Evolutionary conservation across 148 eudicot species (phyloP).

Genomic region (Amaranthus hypochondriacus): DNA sequence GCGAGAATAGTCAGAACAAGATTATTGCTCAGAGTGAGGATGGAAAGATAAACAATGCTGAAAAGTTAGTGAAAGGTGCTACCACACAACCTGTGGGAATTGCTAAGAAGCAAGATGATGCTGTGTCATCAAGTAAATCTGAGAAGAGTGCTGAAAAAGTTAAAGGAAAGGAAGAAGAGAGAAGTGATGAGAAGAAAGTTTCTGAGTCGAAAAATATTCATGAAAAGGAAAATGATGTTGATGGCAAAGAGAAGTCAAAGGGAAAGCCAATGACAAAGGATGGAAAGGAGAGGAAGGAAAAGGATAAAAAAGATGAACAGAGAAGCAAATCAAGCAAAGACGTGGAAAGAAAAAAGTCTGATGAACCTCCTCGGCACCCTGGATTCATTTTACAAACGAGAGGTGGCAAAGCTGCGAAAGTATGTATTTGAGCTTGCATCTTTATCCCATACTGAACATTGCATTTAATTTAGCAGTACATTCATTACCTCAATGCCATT

Average conservation of each 20-base stretch:
- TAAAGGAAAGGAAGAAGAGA: slow-evolving; percentile 35
- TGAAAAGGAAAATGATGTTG: slow-evolving; percentile 33
- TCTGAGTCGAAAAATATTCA: slow-evolving; percentile 33
- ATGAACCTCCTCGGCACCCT: slow-evolving; percentile 85
- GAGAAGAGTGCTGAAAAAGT: slow-evolving; percentile 34
- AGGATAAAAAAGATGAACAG: slow-evolving; percentile 50
- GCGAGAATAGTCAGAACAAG: slow-evolving; percentile 30
- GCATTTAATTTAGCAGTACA: slow-evolving; percentile 3
- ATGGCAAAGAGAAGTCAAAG: slow-evolving; percentile 38
- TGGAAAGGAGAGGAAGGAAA: slow-evolving; percentile 51
- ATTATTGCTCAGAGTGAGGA: slow-evolving; percentile 27
- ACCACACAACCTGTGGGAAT: slow-evolving; percentile 19
- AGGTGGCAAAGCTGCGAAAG: slow-evolving; percentile 56
- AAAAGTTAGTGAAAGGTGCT: slow-evolving; percentile 30
- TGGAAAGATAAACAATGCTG: slow-evolving; percentile 24
- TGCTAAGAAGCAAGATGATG: slow-evolving; percentile 29
- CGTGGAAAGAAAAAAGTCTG: slow-evolving; percentile 52
- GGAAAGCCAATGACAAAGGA: slow-evolving; percentile 46
- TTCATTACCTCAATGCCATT: no score
- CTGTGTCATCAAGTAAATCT: slow-evolving; percentile 27
- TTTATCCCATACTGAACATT: not conserved
- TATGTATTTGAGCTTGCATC: slow-evolving; percentile 27
- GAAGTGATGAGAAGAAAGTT: slow-evolving; percentile 29
- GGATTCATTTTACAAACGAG: slow-evolving; percentile 71
- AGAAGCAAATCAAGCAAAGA: slow-evolving; percentile 52